A percentile compares a stretch with the other conserved stretches of the same genome.
phyloP scores from a whole-genome alignment of 2,329 filamentous ascomycete genomes.

The Ophiobolus disseminans region DNA sequence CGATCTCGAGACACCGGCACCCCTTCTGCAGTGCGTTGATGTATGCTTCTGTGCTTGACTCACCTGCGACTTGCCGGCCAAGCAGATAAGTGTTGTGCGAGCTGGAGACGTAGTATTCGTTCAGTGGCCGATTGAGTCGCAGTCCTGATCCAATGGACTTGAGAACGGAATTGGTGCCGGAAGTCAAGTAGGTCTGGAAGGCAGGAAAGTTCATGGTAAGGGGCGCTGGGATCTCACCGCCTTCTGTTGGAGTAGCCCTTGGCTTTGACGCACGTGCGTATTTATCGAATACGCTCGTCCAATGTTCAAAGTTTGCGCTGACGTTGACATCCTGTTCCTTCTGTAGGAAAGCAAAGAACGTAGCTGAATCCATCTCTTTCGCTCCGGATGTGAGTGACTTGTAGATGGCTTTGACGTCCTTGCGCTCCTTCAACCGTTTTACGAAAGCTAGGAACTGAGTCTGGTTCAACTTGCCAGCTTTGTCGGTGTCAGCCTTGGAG shows the following conservation, averaged over 20 bases:
- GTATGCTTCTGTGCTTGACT: constrained; percentile 94
- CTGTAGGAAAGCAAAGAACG: constrained; percentile 79
- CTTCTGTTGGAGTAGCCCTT: constrained; percentile 52
- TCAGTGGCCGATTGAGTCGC: constrained; percentile 80
- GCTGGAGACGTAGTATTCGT: constrained; percentile 97
- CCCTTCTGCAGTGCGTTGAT: constrained; percentile 86
- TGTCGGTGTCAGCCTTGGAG: constrained; percentile 70
- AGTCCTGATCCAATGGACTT: constrained; percentile 66
- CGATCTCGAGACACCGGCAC: constrained; percentile 94
- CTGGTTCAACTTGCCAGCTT: constrained; percentile 74
- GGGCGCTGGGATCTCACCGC: constrained; percentile 49
- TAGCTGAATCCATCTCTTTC: constrained; percentile 71
- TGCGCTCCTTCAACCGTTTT: constrained; percentile 79
- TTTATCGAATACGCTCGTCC: constrained; percentile 76
- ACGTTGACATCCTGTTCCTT: constrained; percentile 79
- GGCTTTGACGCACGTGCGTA: constrained; percentile 58
- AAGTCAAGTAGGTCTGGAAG: constrained; percentile 66
- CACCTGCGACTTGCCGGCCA: constrained; percentile 85
- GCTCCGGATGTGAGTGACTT: constrained; percentile 62
- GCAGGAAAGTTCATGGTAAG: constrained; percentile 77
- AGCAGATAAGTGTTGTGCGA: constrained; percentile 98
- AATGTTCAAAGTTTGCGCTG: constrained; percentile 67
- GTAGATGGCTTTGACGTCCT: constrained; percentile 80
- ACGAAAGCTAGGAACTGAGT: constrained; percentile 85
- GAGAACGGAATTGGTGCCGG: constrained; percentile 69